Base-by-base conservation (phyloP, 257 asterid species). In the Cruciata laevipes region DNA sequence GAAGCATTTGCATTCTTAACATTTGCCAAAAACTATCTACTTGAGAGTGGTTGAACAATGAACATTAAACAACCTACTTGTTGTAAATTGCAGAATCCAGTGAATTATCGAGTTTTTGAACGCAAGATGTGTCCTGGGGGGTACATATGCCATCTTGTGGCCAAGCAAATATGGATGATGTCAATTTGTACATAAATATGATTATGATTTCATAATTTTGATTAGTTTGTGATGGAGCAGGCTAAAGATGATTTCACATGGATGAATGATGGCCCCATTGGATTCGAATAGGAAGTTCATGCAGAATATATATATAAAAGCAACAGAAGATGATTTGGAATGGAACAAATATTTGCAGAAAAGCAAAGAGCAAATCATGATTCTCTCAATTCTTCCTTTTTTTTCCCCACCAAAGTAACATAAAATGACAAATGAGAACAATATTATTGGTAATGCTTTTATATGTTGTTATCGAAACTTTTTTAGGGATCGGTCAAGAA, bases 301-400 rank as follows among this genome's bases (percentile, higher is more conserved):
- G 18, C 37, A 56, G 66, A 71, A 71, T 71, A 53, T 53, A n/a
- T 53, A 18, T 16, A 17, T 5, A n/a, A 71, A 69, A 71, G 67
- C 61, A 65, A 67, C 35, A 40, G 9, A 61, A 12, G 42, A 55
- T 35, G 71, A 55, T 42, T 65, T 56, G 67, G 71, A 42, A 56
- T 56, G 67, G 71, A 42, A 56, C 71, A 72, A 40, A 65, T 66
- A 72, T 65, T 65, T 65, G 51, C 40, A 60, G 65, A 56, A 56
- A 71, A 65, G 67, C 21, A 11, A 44, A 17, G 42, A 38, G 55
- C 31, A 64, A 64, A 64, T 25, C 60, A 64, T 71, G 30, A 71
- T 71, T 71, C 75, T 55, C 65, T 64, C 33, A 23, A 23, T 67
- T 32, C 38, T 51, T 64, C 42, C 64, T 71, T 71, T 70, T 71